phyloP scores from a whole-genome alignment of 225 moss, liverwort and hornwort species.

The Marchantia paleacea region DNA sequence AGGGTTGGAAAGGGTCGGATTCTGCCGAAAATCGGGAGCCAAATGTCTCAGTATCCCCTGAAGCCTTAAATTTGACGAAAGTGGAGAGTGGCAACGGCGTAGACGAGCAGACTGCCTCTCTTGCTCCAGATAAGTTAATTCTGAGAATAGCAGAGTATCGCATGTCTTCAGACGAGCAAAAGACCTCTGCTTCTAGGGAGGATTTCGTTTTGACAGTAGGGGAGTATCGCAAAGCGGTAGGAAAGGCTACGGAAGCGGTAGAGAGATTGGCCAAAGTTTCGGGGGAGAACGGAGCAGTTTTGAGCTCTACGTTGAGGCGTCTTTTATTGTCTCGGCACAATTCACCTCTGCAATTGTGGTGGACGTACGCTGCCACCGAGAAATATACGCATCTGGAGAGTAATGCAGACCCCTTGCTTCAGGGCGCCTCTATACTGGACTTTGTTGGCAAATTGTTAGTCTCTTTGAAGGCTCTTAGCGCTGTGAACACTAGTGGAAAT shows the following conservation, averaged over 20 bases:
- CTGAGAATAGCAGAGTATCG: slow-evolving; percentile 32
- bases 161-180: neutral
- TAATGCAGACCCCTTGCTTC: slow-evolving; percentile 13
- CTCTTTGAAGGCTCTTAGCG: slow-evolving; percentile 24
- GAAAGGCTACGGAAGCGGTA: neutral
- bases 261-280: neutral
- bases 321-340: slow-evolving; percentile 30
- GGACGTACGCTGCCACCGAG: slow-evolving; percentile 36
- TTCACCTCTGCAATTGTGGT: slow-evolving; percentile 42
- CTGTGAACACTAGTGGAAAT: slow-evolving; percentile 24
- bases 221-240: slow-evolving; percentile 30
- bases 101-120: neutral
- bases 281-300: slow-evolving; percentile 9
- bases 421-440: slow-evolving; percentile 20
- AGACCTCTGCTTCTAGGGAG: neutral
- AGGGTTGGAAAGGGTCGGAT: neutral
- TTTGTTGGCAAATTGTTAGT: slow-evolving; percentile 15
- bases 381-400: slow-evolving; percentile 9
- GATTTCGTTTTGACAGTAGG: slow-evolving; percentile 28
- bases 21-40: neutral
- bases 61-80: neutral
- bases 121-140: slow-evolving; percentile 6
- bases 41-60: neutral
- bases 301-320: slow-evolving; percentile 27
- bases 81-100: neutral